Base-by-base conservation (phyloP, 2,329 filamentous ascomycete genomes). In the Neofusicoccum umdonicola region DNA sequence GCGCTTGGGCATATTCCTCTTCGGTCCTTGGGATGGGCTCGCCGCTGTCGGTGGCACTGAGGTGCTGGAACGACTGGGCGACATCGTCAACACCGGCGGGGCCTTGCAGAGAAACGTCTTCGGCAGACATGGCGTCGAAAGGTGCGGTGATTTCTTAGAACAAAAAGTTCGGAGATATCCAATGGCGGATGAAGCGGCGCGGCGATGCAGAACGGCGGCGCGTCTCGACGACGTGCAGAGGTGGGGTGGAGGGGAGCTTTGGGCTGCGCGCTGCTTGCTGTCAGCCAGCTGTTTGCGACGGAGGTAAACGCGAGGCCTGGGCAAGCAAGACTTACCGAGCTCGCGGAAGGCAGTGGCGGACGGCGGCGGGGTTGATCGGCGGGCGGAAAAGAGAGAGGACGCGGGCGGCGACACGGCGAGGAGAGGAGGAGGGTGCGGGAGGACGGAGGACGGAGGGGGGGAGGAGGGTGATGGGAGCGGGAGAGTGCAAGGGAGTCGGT, bases 1-100 rank as follows among this genome's bases (percentile, higher is more conserved):
- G 91, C 61, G 93, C 88, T 77, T 93, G 88, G 60, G 92, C 93
- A 76, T 99, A 99, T 80, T 99, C 95, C 77, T 98, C 93, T 72
- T 99, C 95, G 66, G 94, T 96, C 83, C 94, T 95, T 73, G 92
- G 94, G 66, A 87, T 86, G 67, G 87, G 86, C 72, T 94, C 92
- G 70, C 91, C 90, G 71, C 95, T 90, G 68, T 80, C 77, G 67
- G 72, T 72, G 52, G 78, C 72, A 71, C 74, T 77, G 57, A 81
- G 69, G 62, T 72, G 73, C 65, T 78, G 75, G 66, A 83, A 75
- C 67, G 77, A 75, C 57, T 82, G 79, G 70, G 74, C 70, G 67
- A 82, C 69, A 62, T 76, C 75, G 68, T 68, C 70, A 67, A 73
- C 71, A 65, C 75, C 76, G 67, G 74, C 72, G 66, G 70, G 69